Conservation (phyloP, 106 monocot species). For the Hemerocallis citrina region DNA sequence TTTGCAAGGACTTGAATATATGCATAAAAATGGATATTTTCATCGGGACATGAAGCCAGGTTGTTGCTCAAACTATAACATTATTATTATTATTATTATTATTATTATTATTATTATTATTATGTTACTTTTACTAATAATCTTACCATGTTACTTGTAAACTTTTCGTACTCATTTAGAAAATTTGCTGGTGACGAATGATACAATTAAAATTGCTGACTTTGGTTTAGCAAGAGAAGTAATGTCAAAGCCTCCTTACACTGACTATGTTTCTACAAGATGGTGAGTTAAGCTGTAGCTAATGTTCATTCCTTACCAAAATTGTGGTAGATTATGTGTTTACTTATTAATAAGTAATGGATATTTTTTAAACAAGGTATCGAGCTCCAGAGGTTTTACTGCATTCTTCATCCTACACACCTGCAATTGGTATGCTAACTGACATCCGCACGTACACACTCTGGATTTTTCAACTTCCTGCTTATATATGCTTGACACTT, state of each 20-base stretch:
- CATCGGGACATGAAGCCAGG: slow-evolving; percentile 97
- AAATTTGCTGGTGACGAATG: slow-evolving; percentile 69
- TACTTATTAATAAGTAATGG: neutral
- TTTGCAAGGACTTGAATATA: slow-evolving; percentile 76
- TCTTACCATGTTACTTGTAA: neutral
- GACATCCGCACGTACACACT: too few species aligned
- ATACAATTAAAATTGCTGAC: slow-evolving; percentile 75
- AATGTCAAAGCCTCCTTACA: slow-evolving; percentile 73
- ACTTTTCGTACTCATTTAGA: slow-evolving; percentile 28
- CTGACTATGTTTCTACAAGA: slow-evolving; percentile 97
- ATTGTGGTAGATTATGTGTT: neutral
- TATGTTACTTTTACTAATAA: neutral
- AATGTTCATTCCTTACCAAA: neutral
- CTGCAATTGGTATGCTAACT: slow-evolving; percentile 76
- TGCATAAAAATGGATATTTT: slow-evolving; percentile 84
- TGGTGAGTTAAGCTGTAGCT: slow-evolving; percentile 51
- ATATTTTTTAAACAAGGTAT: slow-evolving; percentile 51
- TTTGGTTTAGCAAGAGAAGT: slow-evolving; percentile 95
- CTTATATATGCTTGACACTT: too few species aligned
- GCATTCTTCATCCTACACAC: slow-evolving; percentile 57
- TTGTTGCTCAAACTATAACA: slow-evolving; percentile 16
- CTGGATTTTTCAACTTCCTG: too few species aligned
- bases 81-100: neutral
- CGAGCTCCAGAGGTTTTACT: slow-evolving; percentile 87
- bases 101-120: neutral